Percentiles rank a stretch among this genome's conserved stretches.
Conservation (phyloP, 1,139 yeast genomes). For the Debaryomyces udenii region DNA sequence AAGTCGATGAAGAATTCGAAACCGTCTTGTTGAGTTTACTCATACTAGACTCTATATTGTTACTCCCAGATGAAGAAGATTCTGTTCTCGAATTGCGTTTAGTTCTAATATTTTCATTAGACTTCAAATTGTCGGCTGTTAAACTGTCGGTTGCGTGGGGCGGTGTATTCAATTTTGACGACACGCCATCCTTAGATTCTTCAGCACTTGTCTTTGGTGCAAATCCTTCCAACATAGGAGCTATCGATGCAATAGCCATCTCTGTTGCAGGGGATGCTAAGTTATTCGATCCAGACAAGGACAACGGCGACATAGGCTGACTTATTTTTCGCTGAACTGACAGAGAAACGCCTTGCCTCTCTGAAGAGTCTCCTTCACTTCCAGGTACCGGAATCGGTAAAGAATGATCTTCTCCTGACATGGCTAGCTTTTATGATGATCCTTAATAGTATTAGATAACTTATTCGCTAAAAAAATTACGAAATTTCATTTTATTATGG, state of each 20-base stretch:
- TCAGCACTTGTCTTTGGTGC: constrained; percentile 72
- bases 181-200: constrained; percentile 36
- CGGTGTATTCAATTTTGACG: constrained; percentile 13
- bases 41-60: constrained; percentile 15
- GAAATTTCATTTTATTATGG: not conserved
- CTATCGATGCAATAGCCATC: constrained; percentile 74
- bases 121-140: constrained; percentile 8
- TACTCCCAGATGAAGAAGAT: constrained; percentile 25
- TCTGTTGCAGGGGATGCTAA: constrained; percentile 36
- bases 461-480: too few species aligned
- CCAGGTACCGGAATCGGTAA: constrained; percentile 12
- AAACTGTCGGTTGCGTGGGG: constrained; percentile 11
- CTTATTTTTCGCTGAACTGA: constrained; percentile 18
- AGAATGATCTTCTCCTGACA: constrained; percentile 9
- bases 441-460: too few species aligned
- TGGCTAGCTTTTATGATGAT: not conserved
- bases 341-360: not conserved
- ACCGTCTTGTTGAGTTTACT: constrained; percentile 37
- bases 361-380: constrained; percentile 2
- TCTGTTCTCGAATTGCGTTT: constrained; percentile 22
- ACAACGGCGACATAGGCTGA: constrained; percentile 40
- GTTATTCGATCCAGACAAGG: constrained; percentile 24
- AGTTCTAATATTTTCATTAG: constrained; percentile 2
- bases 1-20: constrained; percentile 41
- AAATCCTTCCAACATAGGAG: constrained; percentile 73